Evolutionary conservation across 805 yeast genomes (phyloP).

Genomic region (Yarrowia alimentaria): DNA sequence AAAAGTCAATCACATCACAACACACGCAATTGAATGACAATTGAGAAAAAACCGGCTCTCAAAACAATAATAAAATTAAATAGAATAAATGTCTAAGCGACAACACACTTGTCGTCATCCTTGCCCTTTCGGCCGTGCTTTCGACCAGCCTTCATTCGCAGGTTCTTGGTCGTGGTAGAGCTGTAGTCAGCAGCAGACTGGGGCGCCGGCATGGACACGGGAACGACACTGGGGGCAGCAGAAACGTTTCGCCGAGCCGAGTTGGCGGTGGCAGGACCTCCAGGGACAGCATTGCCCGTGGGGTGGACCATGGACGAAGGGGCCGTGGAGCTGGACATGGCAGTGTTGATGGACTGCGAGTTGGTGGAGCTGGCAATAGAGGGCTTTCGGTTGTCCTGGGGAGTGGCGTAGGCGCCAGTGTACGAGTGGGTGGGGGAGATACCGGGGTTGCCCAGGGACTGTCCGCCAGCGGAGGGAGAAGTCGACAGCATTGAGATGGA

Average conservation of each 20-base stretch:
- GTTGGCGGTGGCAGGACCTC: not conserved
- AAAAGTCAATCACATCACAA: too few relatives aligned
- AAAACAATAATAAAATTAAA: too few relatives aligned
- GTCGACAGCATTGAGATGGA: slow-evolving; percentile 2
- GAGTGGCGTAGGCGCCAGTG: slow-evolving; percentile 16
- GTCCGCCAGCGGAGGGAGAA: not conserved
- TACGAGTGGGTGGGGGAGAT: slow-evolving; percentile 4
- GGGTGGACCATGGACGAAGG: slow-evolving; percentile 7
- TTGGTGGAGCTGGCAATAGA: not conserved
- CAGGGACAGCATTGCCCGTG: not conserved
- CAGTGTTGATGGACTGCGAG: not conserved
- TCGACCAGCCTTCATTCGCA: slow-evolving; percentile 1
- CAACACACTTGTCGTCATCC: slow-evolving; percentile 25
- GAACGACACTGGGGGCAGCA: too few relatives aligned
- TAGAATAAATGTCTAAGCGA: slow-evolving; percentile 5
- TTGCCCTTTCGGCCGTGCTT: slow-evolving; percentile 25
- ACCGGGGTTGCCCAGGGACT: not conserved
- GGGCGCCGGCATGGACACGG: slow-evolving; percentile 9
- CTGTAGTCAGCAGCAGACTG: not conserved
- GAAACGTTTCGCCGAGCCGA: slow-evolving; percentile 15
- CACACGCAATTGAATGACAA: too few relatives aligned
- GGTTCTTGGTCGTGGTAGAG: not conserved
- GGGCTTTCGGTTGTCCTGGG: slow-evolving; percentile 26
- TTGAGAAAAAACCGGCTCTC: too few relatives aligned
- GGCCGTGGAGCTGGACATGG: slow-evolving; percentile 10